Base-by-base conservation (phyloP, 179 eudicot genomes). In the Amaranthus tricolor region DNA sequence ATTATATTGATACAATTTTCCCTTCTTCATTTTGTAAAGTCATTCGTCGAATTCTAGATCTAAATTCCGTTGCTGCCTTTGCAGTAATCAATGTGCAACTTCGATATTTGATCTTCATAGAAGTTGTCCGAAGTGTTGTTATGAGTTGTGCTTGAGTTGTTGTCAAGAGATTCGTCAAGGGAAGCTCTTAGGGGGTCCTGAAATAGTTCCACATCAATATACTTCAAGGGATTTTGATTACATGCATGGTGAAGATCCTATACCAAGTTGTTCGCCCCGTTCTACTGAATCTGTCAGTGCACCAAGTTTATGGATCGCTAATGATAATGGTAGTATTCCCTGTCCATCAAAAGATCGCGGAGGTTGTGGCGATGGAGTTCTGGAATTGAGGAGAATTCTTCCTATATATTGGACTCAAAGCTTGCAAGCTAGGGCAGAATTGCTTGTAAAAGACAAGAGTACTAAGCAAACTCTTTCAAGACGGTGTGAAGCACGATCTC, bases 61-160 rank as follows among this genome's bases (percentile, higher is more conserved):
- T 50, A 59, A 21, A 62, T 50, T 75, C 57, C n/a, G 5, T 53
- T 74, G 56, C 50, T 16, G 58, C 6, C 64, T 80, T 69, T 62
- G 40, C 91, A 94, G 98, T 86, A 87, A 94, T 76, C 87, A 87
- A 62, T 94, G 98, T 78, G 90, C 96, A 81, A 94, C 98, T 48
- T 94, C 97, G 54, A 90, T 94, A 9, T 63, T 89, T 77, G 94
- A 92, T 80, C 88, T 92, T 65, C 98, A 94, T 48, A 85, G 98
- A 82, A 88, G 96, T 68, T 94, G 98, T 80, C 85, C 95, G 49
- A 83, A 80, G 45, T 92, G 97, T 80, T 77, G 80, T 7, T 92
- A 82, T 68, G 98, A 94, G 85, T 88, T 94, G 17, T 92, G 98
- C 63, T 85, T 94, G 77, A 76, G 84, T 57, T 94, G 98, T 79